Evolutionary conservation across 2,329 filamentous ascomycete genomes (phyloP), one percentile per base, ranked within the genome.

Genomic region (Verticillium nonalfalfae): DNA sequence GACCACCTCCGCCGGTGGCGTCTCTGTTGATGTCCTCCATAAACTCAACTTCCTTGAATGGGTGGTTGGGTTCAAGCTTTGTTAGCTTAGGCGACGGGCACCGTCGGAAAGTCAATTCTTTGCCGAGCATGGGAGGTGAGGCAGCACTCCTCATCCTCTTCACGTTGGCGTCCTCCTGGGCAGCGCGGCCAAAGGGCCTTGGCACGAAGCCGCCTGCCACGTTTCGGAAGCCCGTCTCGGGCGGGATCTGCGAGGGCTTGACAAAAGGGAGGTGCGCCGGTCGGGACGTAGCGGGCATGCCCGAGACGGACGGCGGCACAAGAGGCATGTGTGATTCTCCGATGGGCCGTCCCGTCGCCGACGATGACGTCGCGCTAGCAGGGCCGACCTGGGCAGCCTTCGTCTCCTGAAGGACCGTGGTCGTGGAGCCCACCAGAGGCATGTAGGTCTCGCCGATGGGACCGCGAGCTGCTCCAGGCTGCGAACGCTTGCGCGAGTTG

Each of bases 81-180:
- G 93, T 96, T 60, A 88, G 85, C 73, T 94, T 89, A 6, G 94
- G 94, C 33, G 93, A 97, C 10, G 84, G 81, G 71, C 92, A 97
- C 71, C 84, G 85, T 38, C 92, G 90, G 72, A 97, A 96, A 33
- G 82, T 79, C 60, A 98, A 83, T 66, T 96, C 90, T 61, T 81
- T 78, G 61, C 94, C 94, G 11, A 97, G 85, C 93, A 98, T 96
- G 10, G 94, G 94, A 50, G 94, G 94, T 63, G 86, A 87, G 68
- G 81, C 78, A 26, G 78, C 79, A 66, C 82, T 75, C 62, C 81
- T 81, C 70, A 80, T 77, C 68, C 78, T 77, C 61, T 76, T 73
- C 63, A 79, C 75, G 60, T 76, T 73, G 35, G 72, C 70, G 58
- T 77, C 76, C 54, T 77, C 73, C 21, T 34, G 72, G 35, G 77